Evolutionary conservation across 108 stramenopile species (phyloP).

Genomic region (Skeletonema marinoi): DNA sequence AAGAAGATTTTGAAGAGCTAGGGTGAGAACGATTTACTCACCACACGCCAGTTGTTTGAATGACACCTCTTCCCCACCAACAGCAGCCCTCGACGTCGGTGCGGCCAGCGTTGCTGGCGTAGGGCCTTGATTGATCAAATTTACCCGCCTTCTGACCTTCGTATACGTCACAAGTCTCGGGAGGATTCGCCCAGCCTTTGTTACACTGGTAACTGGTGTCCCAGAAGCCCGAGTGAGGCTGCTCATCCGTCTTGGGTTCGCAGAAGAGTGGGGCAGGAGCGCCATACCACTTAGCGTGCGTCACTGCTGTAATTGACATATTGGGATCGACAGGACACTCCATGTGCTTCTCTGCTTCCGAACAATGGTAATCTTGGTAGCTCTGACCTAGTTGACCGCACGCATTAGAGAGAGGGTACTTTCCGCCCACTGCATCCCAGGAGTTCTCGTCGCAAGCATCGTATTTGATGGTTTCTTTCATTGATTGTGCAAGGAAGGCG

Average conservation of each 20-base stretch:
- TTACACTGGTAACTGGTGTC: constrained; percentile 10
- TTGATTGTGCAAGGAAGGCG: constrained; percentile 40
- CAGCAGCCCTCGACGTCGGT: constrained; percentile 38
- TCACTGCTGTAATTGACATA: background rate
- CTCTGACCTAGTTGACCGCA: constrained; percentile 18
- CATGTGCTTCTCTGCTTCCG: constrained; percentile 22
- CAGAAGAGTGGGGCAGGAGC: too few species aligned
- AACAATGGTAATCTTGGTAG: constrained; percentile 14
- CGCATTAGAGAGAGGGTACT: constrained; percentile 25
- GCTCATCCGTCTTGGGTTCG: background rate
- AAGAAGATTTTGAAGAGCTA: too few species aligned
- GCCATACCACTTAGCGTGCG: too few species aligned
- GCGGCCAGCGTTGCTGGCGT: constrained; percentile 6
- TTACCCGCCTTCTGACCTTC: constrained; percentile 18
- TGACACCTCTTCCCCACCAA: constrained; percentile 47
- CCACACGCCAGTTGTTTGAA: constrained; percentile 29
- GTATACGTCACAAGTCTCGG: constrained; percentile 24
- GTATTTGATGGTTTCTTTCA: constrained; percentile 53
- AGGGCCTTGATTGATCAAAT: background rate
- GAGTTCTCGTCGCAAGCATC: constrained; percentile 52
- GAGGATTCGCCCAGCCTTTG: constrained; percentile 24
- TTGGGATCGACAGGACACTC: constrained; percentile 22
- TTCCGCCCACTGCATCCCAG: constrained; percentile 4
- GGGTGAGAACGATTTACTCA: too few species aligned
- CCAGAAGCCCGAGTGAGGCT: constrained; percentile 9